A percentile compares a stretch with the other conserved stretches of the same genome.
phyloP scores from a whole-genome alignment of 2,329 filamentous ascomycete genomes.

The Ramichloridium luteum region DNA sequence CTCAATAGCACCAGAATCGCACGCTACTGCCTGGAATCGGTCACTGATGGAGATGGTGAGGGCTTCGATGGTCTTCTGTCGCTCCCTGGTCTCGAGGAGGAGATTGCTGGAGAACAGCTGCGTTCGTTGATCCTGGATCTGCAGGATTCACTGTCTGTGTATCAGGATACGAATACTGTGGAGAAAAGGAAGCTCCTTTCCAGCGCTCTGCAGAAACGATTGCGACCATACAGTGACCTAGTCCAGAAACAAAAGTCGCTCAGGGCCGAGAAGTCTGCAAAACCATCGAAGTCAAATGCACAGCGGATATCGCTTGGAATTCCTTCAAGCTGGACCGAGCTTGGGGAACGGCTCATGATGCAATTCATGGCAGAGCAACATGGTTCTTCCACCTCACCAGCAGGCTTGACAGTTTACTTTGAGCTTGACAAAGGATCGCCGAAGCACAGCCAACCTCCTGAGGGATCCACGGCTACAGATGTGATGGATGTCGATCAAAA shows the following conservation, averaged over 20 bases:
- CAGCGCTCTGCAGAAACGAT: slow-evolving; percentile 39
- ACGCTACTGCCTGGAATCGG: slow-evolving; percentile 51
- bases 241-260: slow-evolving; percentile 8
- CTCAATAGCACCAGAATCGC: slow-evolving; percentile 47
- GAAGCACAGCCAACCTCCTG: slow-evolving; percentile 1
- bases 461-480: too few relatives aligned
- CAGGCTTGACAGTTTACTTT: slow-evolving; percentile 19
- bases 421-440: slow-evolving; percentile 8
- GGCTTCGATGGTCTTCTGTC: slow-evolving; percentile 41
- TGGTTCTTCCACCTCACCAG: slow-evolving; percentile 10
- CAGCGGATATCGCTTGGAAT: slow-evolving; percentile 14
- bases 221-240: slow-evolving; percentile 42
- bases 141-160: slow-evolving; percentile 43
- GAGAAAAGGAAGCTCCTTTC: slow-evolving; percentile 40
- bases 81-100: slow-evolving; percentile 47
- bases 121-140: slow-evolving; percentile 37
- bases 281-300: too few relatives aligned
- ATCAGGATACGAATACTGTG: slow-evolving; percentile 38
- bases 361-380: slow-evolving; percentile 20
- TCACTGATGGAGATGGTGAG: slow-evolving; percentile 50
- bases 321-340: slow-evolving; percentile 22
- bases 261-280: too few relatives aligned
- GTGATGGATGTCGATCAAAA: too few relatives aligned
- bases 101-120: slow-evolving; percentile 41
- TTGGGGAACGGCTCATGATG: slow-evolving; percentile 21